These are phyloP conservation scores for Trichoderma oligosporum DNA, from an alignment of 2,329 filamentous ascomycete species.

Conservation along the genomic window DNA sequence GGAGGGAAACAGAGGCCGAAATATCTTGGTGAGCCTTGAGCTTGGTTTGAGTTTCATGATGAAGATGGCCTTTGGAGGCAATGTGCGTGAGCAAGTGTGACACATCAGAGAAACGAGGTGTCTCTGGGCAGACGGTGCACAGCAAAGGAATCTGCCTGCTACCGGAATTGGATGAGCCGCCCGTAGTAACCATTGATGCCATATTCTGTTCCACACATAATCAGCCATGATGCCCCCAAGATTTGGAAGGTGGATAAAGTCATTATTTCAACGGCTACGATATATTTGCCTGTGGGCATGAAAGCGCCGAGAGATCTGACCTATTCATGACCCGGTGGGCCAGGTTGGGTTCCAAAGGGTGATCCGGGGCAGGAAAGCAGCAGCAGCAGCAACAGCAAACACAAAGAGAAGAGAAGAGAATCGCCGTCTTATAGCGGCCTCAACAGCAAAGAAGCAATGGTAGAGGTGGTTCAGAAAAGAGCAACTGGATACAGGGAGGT, in stretches of 20 bases:
- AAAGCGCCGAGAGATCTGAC: slow-evolving; percentile 1
- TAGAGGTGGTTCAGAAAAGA: slow-evolving; percentile 24
- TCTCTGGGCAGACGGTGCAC: slow-evolving; percentile 80
- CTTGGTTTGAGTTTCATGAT: slow-evolving; percentile 76
- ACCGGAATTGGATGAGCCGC: slow-evolving; percentile 23
- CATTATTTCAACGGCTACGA: not conserved
- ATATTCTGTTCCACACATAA: slow-evolving; percentile 33
- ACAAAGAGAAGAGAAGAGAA: slow-evolving; percentile 19
- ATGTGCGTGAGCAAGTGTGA: slow-evolving; percentile 92
- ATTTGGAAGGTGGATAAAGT: too few relatives aligned
- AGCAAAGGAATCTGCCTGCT: slow-evolving; percentile 58
- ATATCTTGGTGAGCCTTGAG: slow-evolving; percentile 65
- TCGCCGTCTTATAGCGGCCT: slow-evolving; percentile 8
- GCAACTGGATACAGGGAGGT: slow-evolving; percentile 24
- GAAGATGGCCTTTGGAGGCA: slow-evolving; percentile 86
- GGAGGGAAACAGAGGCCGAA: slow-evolving; percentile 59
- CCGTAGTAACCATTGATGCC: slow-evolving; percentile 31
- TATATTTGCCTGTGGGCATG: not conserved
- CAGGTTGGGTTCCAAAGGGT: slow-evolving; percentile 5
- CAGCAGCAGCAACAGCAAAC: slow-evolving; percentile 19
- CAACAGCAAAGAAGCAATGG: slow-evolving; percentile 28
- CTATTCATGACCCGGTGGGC: slow-evolving; percentile 10
- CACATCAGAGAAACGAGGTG: slow-evolving; percentile 78
- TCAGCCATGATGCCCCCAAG: slow-evolving; percentile 1
- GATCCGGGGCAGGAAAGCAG: slow-evolving; percentile 27